Conservation (phyloP, 1,284 basidiomycete genomes). For the Heliocybe sulcata region DNA sequence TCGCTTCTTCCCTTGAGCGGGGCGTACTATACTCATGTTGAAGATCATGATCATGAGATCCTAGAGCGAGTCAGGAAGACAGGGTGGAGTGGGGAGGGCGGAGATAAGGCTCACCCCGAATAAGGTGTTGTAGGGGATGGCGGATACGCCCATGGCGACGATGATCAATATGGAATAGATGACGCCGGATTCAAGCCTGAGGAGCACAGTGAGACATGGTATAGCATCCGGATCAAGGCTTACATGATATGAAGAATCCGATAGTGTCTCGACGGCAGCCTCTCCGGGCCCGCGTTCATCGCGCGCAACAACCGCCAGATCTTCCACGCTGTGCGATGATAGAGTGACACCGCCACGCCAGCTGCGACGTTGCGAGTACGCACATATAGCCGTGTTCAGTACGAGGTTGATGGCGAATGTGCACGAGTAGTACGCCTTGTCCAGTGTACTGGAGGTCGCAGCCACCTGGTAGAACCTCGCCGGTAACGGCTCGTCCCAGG, state of each 20-base stretch:
- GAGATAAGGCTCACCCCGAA: too few species aligned
- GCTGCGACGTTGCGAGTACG: background rate
- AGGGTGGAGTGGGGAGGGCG: too few species aligned
- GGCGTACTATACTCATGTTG: too few species aligned
- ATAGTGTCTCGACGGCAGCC: background rate
- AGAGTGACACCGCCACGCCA: background rate
- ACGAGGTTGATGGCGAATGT: background rate
- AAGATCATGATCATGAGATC: too few species aligned
- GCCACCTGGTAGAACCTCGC: background rate
- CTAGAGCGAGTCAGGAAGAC: too few species aligned
- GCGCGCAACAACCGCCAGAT: background rate
- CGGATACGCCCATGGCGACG: background rate
- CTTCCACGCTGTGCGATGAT: background rate
- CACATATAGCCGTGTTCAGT: background rate
- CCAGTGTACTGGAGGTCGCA: background rate
- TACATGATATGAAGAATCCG: background rate
- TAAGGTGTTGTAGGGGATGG: too few species aligned
- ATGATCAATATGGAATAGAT: background rate
- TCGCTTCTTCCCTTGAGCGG: too few species aligned
- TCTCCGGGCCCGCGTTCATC: background rate
- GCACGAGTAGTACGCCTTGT: background rate
- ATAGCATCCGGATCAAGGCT: background rate
- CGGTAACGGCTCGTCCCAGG: background rate
- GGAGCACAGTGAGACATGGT: background rate
- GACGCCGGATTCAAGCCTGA: background rate